Percentiles rank a stretch among this genome's conserved stretches.
Conservation (phyloP, 2,329 filamentous ascomycete genomes). For the Claviceps sp. region DNA sequence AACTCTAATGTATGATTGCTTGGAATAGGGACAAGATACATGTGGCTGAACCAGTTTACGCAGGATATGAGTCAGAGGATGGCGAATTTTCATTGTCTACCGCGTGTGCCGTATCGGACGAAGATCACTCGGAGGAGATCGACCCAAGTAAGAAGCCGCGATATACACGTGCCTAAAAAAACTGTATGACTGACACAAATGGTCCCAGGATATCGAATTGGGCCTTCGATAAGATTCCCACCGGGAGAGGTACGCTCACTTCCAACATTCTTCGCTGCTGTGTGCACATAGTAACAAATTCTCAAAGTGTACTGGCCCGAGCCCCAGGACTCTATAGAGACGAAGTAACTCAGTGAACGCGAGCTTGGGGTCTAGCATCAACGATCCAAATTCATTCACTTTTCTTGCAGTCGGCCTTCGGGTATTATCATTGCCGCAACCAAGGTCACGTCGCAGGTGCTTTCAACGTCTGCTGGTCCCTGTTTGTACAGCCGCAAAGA, state of each 20-base stretch:
- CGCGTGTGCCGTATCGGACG: neutral
- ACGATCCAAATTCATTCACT: too few species aligned
- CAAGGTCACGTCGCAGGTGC: slow-evolving; percentile 35
- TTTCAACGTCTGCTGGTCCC: slow-evolving; percentile 35
- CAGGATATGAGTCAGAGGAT: slow-evolving; percentile 5
- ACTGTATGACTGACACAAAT: neutral
- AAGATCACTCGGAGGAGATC: slow-evolving; percentile 13
- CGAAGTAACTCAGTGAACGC: slow-evolving; percentile 11
- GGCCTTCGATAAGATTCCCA: slow-evolving; percentile 24
- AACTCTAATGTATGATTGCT: neutral
- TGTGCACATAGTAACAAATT: slow-evolving; percentile 22
- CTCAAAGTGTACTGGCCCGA: slow-evolving; percentile 44
- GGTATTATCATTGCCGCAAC: slow-evolving; percentile 35
- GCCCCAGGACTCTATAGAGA: slow-evolving; percentile 27
- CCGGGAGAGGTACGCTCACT: slow-evolving; percentile 26
- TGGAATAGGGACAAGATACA: too few species aligned
- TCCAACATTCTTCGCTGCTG: slow-evolving; percentile 1
- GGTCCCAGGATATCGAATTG: slow-evolving; percentile 24
- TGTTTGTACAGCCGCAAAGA: slow-evolving; percentile 26
- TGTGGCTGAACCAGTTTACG: neutral
- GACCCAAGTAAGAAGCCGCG: slow-evolving; percentile 22
- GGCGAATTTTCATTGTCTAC: neutral
- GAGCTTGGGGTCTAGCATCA: too few species aligned
- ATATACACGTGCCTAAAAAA: too few species aligned
- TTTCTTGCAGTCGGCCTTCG: slow-evolving; percentile 35